These are phyloP conservation scores for Globisporangium irregulare DNA, from an alignment of 352 stramenopile species.

Conservation along the genomic window DNA sequence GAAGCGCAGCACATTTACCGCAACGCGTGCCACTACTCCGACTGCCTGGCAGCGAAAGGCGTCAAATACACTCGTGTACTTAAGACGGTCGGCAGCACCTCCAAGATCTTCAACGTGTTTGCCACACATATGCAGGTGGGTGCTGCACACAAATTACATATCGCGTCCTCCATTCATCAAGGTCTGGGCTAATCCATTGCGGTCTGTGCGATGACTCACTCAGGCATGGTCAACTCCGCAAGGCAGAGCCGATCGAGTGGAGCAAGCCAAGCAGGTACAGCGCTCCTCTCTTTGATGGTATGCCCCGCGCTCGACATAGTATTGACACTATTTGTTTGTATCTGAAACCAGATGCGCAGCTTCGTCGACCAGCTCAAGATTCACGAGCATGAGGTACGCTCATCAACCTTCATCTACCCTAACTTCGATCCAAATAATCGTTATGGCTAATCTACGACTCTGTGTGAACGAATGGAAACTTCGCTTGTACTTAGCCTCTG, in stretches of 20 bases:
- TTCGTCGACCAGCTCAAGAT: slow-evolving; percentile 67
- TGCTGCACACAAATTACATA: background rate
- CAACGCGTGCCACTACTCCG: slow-evolving; percentile 74
- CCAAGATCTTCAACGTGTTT: slow-evolving; percentile 85
- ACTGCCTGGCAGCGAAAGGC: slow-evolving; percentile 80
- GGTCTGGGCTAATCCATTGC: background rate
- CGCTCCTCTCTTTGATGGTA: background rate
- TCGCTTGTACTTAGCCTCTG: slow-evolving; percentile 37
- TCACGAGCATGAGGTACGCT: slow-evolving; percentile 56
- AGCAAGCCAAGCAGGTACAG: slow-evolving; percentile 64
- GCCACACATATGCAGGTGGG: slow-evolving; percentile 81
- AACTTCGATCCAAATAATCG: background rate
- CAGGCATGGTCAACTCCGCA: slow-evolving; percentile 76
- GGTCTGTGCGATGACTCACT: background rate
- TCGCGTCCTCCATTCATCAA: background rate
- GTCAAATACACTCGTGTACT: slow-evolving; percentile 79
- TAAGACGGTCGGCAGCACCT: slow-evolving; percentile 44
- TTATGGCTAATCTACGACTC: background rate
- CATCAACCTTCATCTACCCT: too few species aligned
- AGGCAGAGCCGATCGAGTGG: slow-evolving; percentile 53
- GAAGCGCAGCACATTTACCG: slow-evolving; percentile 81
- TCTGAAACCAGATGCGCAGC: slow-evolving; percentile 37
- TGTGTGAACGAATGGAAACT: slow-evolving; percentile 4
- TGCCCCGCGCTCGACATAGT: background rate
- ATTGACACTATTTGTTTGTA: background rate